phyloP scores from a whole-genome alignment of 148 eudicot species.

The Pharnaceum exiguum region DNA sequence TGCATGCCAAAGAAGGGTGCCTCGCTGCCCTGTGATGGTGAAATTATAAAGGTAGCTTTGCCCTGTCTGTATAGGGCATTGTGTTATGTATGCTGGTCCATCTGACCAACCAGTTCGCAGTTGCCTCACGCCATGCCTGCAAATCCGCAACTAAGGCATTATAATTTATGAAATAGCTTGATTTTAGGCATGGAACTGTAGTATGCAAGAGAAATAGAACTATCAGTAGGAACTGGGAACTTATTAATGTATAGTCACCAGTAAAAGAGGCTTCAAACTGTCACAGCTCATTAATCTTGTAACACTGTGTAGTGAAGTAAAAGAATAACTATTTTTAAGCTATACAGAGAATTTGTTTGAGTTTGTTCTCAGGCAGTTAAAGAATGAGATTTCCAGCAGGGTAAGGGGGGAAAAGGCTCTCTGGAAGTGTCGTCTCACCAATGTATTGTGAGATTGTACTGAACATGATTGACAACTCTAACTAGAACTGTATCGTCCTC shows the following conservation, averaged over 20 bases:
- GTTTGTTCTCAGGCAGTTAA: background rate
- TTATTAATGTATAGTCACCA: too few relatives aligned
- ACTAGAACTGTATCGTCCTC: slow-evolving; percentile 70
- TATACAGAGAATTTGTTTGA: too few relatives aligned
- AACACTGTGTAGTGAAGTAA: too few relatives aligned
- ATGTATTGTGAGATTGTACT: slow-evolving; percentile 62
- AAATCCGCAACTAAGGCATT: background rate
- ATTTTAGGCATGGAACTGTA: too few relatives aligned
- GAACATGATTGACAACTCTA: slow-evolving; percentile 53
- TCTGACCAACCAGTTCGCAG: slow-evolving; percentile 77
- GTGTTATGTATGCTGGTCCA: slow-evolving; percentile 84
- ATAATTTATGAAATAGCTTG: background rate
- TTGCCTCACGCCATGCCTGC: slow-evolving; percentile 77
- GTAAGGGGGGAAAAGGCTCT: background rate
- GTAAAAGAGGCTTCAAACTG: too few relatives aligned
- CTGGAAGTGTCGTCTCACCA: slow-evolving; percentile 36
- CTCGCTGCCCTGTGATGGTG: slow-evolving; percentile 71
- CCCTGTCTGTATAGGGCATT: slow-evolving; percentile 67
- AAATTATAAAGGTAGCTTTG: slow-evolving; percentile 71
- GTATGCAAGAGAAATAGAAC: too few relatives aligned
- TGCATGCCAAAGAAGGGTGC: slow-evolving; percentile 84
- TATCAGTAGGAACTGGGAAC: too few relatives aligned
- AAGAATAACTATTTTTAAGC: background rate
- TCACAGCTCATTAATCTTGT: too few relatives aligned
- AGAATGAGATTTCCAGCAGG: too few relatives aligned